Percentiles rank a stretch among this genome's conserved stretches.
Evolutionary conservation across 352 stramenopile species (phyloP).

Genomic region (Globisporangium paroecandrum): DNA sequence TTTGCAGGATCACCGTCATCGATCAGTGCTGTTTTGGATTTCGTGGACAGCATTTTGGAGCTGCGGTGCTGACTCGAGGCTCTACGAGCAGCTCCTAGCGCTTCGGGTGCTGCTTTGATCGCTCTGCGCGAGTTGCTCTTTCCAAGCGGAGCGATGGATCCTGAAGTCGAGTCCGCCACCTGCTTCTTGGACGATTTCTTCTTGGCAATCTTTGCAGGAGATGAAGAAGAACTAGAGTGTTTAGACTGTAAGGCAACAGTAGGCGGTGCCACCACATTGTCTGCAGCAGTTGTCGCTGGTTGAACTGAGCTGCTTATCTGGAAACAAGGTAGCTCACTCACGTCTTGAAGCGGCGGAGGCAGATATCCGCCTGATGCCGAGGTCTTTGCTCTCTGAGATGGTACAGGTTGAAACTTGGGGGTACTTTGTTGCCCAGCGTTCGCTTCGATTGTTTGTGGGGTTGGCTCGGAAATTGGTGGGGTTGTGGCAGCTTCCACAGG

Average conservation of each 20-base stretch:
- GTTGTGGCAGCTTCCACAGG: too few species aligned
- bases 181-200: background rate
- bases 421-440: background rate
- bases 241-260: background rate
- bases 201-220: background rate
- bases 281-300: too few species aligned
- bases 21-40: constrained; percentile 20
- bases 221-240: background rate
- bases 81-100: background rate
- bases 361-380: background rate
- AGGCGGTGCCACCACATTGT: background rate
- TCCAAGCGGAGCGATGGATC: background rate
- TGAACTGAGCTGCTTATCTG: background rate
- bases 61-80: background rate
- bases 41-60: constrained; percentile 15
- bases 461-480: background rate
- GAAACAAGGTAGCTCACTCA: background rate
- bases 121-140: constrained; percentile 11
- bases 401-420: background rate
- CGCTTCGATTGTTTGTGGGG: background rate
- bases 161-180: background rate
- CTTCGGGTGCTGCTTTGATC: background rate
- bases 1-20: background rate
- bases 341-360: background rate
- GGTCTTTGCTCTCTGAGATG: background rate